Percentiles rank a stretch among this genome's conserved stretches.
These are phyloP conservation scores for Paecilomyces formosus DNA, from an alignment of 2,329 filamentous ascomycete species.

Conservation along the genomic window DNA sequence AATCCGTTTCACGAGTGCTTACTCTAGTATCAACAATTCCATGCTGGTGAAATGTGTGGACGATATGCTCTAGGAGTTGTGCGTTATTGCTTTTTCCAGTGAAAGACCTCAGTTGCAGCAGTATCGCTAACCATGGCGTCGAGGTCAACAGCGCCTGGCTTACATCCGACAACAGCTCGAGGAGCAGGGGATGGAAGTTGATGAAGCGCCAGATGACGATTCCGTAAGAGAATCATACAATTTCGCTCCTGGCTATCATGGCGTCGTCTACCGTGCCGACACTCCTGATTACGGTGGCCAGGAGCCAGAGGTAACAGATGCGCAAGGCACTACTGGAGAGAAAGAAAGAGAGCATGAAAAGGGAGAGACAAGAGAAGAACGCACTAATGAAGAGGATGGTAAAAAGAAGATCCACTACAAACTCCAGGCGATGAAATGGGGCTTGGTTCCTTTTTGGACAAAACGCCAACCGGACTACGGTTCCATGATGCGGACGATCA, in stretches of 20 bases:
- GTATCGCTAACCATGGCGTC: not conserved
- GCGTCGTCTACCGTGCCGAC: slow-evolving; percentile 77
- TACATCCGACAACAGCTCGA: slow-evolving; percentile 68
- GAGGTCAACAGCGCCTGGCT: slow-evolving; percentile 57
- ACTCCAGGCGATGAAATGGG: slow-evolving; percentile 93
- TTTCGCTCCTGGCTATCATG: slow-evolving; percentile 80
- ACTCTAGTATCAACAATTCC: not conserved
- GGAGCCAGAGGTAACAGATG: slow-evolving; percentile 12
- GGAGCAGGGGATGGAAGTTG: slow-evolving; percentile 64
- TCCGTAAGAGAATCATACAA: slow-evolving; percentile 74
- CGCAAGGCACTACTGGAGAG: slow-evolving; percentile 7
- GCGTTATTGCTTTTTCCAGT: slow-evolving; percentile 19
- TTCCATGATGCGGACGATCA: slow-evolving; percentile 79
- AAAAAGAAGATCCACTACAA: slow-evolving; percentile 56
- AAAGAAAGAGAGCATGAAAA: slow-evolving; percentile 9
- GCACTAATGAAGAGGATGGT: slow-evolving; percentile 5
- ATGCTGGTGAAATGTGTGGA: slow-evolving; percentile 52
- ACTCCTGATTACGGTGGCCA: slow-evolving; percentile 47
- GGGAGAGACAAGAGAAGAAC: slow-evolving; percentile 1
- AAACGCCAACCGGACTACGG: slow-evolving; percentile 73
- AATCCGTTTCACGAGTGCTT: too few species aligned
- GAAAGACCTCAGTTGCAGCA: not conserved
- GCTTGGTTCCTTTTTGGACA: slow-evolving; percentile 87
- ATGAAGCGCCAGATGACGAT: slow-evolving; percentile 65
- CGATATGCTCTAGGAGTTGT: slow-evolving; percentile 59